A percentile compares a stretch with the other conserved stretches of the same genome.
phyloP scores from a whole-genome alignment of 345 rosid species.

The Clausena lansium region DNA sequence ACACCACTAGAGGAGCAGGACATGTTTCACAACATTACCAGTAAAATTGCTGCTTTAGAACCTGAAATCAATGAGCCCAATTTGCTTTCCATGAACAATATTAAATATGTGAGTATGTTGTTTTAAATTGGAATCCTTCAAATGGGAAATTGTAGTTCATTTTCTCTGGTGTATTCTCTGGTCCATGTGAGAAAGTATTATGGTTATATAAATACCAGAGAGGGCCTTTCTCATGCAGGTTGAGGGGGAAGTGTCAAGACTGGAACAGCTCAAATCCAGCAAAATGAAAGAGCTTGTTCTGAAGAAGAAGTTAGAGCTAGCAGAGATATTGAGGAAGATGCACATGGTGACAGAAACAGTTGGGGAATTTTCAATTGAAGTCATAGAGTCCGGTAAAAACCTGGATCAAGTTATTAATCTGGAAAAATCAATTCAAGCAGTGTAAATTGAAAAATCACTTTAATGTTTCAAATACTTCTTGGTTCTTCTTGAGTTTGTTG shows the following conservation, averaged over 20 bases:
- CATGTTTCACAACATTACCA: conserved; percentile 48
- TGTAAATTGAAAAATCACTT: neutral
- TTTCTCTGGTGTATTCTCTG: neutral
- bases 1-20: conserved; percentile 62
- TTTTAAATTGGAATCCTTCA: neutral
- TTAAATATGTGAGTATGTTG: conserved; percentile 48
- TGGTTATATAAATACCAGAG: neutral
- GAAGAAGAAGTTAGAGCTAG: conserved; percentile 64
- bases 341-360: conserved; percentile 54
- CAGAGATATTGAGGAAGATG: conserved; percentile 62
- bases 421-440: neutral
- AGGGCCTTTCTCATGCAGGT: conserved; percentile 36
- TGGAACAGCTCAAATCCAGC: conserved; percentile 53
- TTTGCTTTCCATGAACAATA: conserved; percentile 47
- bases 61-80: conserved; percentile 51
- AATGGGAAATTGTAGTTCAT: neutral
- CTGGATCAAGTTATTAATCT: neutral
- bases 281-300: conserved; percentile 69
- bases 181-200: neutral
- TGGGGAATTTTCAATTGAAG: conserved; percentile 43
- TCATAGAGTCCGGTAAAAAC: conserved; percentile 48
- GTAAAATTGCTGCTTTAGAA: conserved; percentile 51
- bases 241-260: conserved; percentile 61
- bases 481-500: neutral
- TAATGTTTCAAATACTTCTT: neutral